phyloP scores from a whole-genome alignment of 108 stramenopile species.

The Cyclotella sp. region DNA sequence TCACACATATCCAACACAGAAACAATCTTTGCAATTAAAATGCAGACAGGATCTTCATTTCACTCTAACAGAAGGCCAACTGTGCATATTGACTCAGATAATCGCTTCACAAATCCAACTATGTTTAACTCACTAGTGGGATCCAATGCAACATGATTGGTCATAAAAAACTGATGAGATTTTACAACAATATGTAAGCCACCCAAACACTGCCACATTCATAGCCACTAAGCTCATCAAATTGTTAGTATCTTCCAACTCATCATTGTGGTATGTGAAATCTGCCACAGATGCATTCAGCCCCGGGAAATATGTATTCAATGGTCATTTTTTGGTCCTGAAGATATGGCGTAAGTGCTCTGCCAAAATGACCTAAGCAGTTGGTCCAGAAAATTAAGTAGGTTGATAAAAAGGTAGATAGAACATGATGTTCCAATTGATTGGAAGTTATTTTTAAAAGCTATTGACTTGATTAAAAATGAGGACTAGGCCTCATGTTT shows the following conservation, averaged over 20 bases:
- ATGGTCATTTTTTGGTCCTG: conserved; percentile 52
- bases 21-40: conserved; percentile 54
- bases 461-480: no score
- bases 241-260: conserved; percentile 64
- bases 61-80: conserved; percentile 51
- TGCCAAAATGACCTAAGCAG: no score
- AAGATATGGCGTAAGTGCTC: conserved; percentile 47
- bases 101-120: conserved; percentile 45
- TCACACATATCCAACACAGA: conserved; percentile 29
- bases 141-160: conserved; percentile 22
- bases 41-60: conserved; percentile 28
- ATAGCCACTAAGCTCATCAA: conserved; percentile 56
- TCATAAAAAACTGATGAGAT: conserved; percentile 49
- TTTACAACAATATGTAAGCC: no score
- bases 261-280: conserved; percentile 61
- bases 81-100: conserved; percentile 30
- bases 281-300: conserved; percentile 58
- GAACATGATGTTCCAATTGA: no score
- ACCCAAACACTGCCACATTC: conserved; percentile 68
- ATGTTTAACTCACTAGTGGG: conserved; percentile 18
- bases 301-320: conserved; percentile 34
- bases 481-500: no score
- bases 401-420: no score
- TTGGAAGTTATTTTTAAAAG: no score
- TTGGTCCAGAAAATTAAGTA: no score